phyloP scores from a whole-genome alignment of 148 eudicot genomes.

The Rhododendron henanense region DNA sequence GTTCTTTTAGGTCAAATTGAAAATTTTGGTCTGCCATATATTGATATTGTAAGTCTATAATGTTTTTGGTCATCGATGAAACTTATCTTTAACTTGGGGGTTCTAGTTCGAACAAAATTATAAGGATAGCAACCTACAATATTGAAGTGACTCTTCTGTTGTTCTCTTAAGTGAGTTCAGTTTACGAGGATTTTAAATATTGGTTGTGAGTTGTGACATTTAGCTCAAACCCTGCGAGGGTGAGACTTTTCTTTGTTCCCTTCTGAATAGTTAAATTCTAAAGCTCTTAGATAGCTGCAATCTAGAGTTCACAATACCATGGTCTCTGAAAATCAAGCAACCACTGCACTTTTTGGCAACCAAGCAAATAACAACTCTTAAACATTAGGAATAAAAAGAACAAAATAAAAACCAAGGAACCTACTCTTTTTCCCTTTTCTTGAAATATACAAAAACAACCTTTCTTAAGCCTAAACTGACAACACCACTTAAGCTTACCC shows the following conservation, averaged over 20 bases:
- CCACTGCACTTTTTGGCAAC: not conserved
- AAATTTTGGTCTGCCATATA: not conserved
- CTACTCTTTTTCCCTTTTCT: not conserved
- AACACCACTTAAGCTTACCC: not conserved
- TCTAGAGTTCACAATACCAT: not conserved
- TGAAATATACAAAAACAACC: not conserved
- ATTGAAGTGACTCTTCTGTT: not conserved
- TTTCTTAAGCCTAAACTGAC: not conserved
- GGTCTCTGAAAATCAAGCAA: not conserved
- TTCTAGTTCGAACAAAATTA: not conserved
- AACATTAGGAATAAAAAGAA: not conserved
- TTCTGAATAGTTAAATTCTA: not conserved
- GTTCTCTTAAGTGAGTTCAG: not conserved
- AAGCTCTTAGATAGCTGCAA: not conserved
- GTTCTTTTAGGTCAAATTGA: not conserved
- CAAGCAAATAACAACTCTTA: not conserved
- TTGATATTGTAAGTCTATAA: not conserved
- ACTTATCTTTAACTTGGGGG: not conserved
- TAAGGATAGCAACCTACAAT: not conserved
- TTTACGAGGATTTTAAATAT: not conserved
- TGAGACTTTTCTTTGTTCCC: not conserved
- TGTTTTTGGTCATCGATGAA: not conserved
- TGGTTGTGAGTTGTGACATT: not conserved
- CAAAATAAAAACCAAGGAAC: not conserved
- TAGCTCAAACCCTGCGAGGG: not conserved